Conservation (phyloP, 2,329 filamentous ascomycete genomes). For the Pyrenophora seminiperda region DNA sequence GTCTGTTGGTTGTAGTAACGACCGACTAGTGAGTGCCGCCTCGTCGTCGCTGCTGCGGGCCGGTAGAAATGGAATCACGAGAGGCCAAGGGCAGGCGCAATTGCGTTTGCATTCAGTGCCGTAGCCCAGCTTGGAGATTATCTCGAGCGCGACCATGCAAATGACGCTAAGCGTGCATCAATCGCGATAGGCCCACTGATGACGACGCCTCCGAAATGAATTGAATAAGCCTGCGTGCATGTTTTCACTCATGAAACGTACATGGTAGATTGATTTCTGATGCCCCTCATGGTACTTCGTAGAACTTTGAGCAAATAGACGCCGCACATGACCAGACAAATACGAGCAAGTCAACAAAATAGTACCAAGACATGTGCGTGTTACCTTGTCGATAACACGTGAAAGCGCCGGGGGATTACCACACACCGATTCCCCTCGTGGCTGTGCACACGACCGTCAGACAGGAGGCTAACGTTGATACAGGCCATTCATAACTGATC, state of each 20-base stretch:
- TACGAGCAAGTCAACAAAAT: too few species aligned
- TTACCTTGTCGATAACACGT: neutral
- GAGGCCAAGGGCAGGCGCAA: constrained; percentile 5
- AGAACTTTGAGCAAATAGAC: too few species aligned
- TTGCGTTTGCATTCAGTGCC: constrained; percentile 8
- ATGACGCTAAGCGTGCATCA: constrained; percentile 21
- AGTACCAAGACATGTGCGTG: neutral
- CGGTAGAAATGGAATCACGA: constrained; percentile 3
- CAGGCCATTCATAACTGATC: too few species aligned
- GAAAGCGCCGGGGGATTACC: neutral
- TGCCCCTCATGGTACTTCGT: too few species aligned
- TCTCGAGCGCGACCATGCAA: constrained; percentile 15
- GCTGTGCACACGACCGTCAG: neutral
- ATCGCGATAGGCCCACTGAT: constrained; percentile 24
- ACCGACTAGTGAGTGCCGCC: constrained; percentile 5
- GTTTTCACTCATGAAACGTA: neutral
- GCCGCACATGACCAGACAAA: too few species aligned
- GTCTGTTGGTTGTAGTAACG: constrained; percentile 5
- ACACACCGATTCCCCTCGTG: neutral
- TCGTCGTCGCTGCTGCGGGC: neutral
- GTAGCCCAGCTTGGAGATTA: constrained; percentile 4
- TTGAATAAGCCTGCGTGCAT: neutral
- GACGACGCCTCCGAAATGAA: constrained; percentile 21
- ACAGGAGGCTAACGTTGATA: neutral
- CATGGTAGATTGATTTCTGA: too few species aligned